Percentiles rank a stretch among this genome's conserved stretches.
Conservation (phyloP, 768 basidiomycete species). For the Ramaria sp. region DNA sequence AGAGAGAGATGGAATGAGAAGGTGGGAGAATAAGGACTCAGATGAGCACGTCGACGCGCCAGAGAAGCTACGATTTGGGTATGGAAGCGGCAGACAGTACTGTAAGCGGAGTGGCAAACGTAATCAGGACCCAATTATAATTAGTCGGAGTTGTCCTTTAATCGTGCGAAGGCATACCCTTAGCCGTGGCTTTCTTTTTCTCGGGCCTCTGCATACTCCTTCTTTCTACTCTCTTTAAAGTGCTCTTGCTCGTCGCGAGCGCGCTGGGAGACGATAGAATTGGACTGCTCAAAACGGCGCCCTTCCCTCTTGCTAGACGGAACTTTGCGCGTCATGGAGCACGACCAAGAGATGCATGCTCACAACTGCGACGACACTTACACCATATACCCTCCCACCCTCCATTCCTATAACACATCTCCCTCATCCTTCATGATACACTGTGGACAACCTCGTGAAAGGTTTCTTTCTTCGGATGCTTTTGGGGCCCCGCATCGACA, state of each 20-base stretch:
- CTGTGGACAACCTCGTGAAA: neutral
- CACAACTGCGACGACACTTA: slow-evolving; percentile 4
- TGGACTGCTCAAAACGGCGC: neutral
- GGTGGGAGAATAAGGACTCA: neutral
- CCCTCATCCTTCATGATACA: neutral
- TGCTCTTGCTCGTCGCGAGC: neutral
- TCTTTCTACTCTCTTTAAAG: neutral
- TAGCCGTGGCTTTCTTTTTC: slow-evolving; percentile 4
- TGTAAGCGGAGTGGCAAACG: neutral
- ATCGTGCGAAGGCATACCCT: slow-evolving; percentile 5
- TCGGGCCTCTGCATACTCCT: slow-evolving; percentile 1
- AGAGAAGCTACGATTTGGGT: neutral
- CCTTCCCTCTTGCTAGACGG: neutral
- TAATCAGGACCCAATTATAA: slow-evolving; percentile 1
- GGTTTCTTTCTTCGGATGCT: slow-evolving; percentile 1
- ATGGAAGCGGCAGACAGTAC: neutral
- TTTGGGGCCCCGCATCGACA: slow-evolving; percentile 7
- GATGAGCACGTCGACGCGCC: neutral
- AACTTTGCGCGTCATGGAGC: slow-evolving; percentile 4
- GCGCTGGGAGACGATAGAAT: neutral
- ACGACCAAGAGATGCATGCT: slow-evolving; percentile 9
- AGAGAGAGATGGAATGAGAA: neutral
- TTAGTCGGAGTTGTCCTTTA: slow-evolving; percentile 5
- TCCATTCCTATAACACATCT: slow-evolving; percentile 3
- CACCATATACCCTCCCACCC: slow-evolving; percentile 1